Evolutionary conservation across 768 basidiomycete species (phyloP), one percentile per base, ranked within the genome.

Genomic region (Serendipita indica): DNA sequence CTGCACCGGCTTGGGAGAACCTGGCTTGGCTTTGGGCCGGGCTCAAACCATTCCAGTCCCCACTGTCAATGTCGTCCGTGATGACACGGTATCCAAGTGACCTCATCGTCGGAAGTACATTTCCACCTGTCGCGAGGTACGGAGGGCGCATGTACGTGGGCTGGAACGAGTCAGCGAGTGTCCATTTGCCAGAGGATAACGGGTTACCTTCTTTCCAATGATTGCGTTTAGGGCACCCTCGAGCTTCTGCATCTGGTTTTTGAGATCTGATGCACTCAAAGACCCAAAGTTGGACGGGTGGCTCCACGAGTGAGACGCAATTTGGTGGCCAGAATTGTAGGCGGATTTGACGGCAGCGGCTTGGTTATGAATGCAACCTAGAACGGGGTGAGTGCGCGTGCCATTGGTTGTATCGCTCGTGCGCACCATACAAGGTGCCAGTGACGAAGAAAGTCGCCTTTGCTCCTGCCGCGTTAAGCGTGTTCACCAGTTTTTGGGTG

Each of bases 381-480:
- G 10, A 28, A 33, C 33, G 28, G 33, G 0, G 30, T 39, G 2
- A 34, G 34, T 14, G 37, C 22, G 10, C 57, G 20, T 14, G 18
- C 1, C 7, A 34, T n/a, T 22, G 7, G 7, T 18, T 7, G 0
- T 6, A n/a, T n/a, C 30, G 37, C 27, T 57, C 45, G 0, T 57
- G 32, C 25, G 33, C 39, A 16, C 41, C 60, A n/a, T 58, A 58
- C 30, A 58, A 28, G 0, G 33, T 39, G 3, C 57, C 57, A 12
- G 33, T 37, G 33, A 63, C 35, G 57, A 63, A 63, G 41, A 63
- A 63, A 1, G 62, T 60, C 2, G 43, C 62, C 39, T 63, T 63
- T 6, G 39, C 57, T 3, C 57, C 60, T 1, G 33, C 32, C 0
- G 27, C 32, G 34, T 62, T 58, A 27, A 60, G 57, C 1, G 45